These are phyloP conservation scores for Hyphodiscus sp. DNA, from an alignment of 2,329 filamentous ascomycete genomes.

Conservation along the genomic window DNA sequence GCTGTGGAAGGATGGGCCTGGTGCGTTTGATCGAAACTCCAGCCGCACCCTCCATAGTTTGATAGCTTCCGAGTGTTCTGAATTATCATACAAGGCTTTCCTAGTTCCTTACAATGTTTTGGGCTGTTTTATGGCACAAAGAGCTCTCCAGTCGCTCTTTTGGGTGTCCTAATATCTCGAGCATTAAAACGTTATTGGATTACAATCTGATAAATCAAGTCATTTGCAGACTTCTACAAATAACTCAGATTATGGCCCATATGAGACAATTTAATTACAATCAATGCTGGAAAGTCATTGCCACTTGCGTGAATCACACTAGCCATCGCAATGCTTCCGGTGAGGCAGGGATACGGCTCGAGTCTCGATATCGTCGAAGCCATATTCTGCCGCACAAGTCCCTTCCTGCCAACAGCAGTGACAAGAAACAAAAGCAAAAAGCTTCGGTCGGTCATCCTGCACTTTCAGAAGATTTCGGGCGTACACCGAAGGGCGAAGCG, in stretches of 20 bases:
- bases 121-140: neutral
- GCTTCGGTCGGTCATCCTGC: neutral
- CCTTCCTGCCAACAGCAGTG: neutral
- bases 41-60: neutral
- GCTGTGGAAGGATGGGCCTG: neutral
- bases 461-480: neutral
- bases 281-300: too few species aligned
- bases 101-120: neutral
- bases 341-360: neutral
- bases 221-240: too few species aligned
- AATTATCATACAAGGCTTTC: neutral
- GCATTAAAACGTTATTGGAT: too few species aligned
- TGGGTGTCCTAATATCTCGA: too few species aligned
- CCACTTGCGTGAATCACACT: too few species aligned
- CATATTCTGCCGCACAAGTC: neutral
- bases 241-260: too few species aligned
- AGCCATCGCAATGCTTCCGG: too few species aligned
- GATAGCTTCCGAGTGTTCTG: neutral
- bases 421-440: neutral
- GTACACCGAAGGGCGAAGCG: neutral
- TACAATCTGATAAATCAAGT: too few species aligned
- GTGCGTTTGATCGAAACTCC: neutral
- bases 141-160: neutral
- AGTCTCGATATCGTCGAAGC: neutral
- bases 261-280: too few species aligned